Evolutionary conservation across 2,329 filamentous ascomycete genomes (phyloP), one percentile per base, ranked within the genome.

Genomic region (Niveomyces coronatus): DNA sequence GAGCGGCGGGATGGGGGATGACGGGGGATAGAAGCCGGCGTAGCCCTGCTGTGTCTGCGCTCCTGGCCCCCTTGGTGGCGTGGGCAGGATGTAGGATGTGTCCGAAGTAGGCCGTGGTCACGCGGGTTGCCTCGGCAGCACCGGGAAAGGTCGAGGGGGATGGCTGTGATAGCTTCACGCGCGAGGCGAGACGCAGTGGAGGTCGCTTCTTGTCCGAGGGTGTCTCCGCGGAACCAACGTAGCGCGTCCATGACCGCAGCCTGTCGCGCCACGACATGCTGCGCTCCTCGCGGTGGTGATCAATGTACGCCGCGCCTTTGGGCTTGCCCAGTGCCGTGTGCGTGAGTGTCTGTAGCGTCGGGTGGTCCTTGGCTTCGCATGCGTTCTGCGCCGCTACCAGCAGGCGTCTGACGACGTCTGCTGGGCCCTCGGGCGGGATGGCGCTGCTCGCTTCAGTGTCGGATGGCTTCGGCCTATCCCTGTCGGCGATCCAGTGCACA

Each of bases 341-440:
- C 5, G 48, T 44, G 7, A 58, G 28, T 6, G 48, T 44, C 9
- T 55, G 47, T 3, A 54, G 44, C 1, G 31, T 35, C 9, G 44
- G 24, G 2, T 43, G 34, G 8, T 35, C 10, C 9, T 34, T 33
- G 16, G 40, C 16, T 15, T 40, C 30, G 3, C 26, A 5, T 2
- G 28, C 35, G 2, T 40, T 30, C 11, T 34, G 38, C n/a, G 32
- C 45, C 10, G 56, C 57, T 23, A 61, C 49, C 3, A 74, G 49
- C 4, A 73, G 57, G 20, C 71, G 65, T 32, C 61, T 50, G 13
- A 70, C 67, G 11, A 64, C 52, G 29, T 74, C 67, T 23, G 55
- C 55, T 2, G 55, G 48, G 37, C 62, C 55, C 47, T 73, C 66
- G 4, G 5, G 59, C 49, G 11, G 42, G 37, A 18, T 47, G 44